Conservation (phyloP, 2,329 filamentous ascomycete species). For the Cladophialophora carrionii region DNA sequence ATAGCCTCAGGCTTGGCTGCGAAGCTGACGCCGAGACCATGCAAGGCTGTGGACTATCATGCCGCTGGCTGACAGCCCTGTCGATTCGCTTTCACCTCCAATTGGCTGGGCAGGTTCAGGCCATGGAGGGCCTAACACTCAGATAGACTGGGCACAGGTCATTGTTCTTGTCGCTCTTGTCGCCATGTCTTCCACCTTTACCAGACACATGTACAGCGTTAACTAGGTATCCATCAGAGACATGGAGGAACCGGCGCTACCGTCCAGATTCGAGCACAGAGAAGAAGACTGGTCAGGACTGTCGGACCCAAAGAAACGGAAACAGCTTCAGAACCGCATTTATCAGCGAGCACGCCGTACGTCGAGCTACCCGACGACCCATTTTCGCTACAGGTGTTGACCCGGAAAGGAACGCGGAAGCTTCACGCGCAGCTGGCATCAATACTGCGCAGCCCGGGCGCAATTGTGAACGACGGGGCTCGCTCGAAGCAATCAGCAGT, state of each 20-base stretch:
- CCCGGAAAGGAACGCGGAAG: not conserved
- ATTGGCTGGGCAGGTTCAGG: not conserved
- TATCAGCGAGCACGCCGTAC: slow-evolving; percentile 10
- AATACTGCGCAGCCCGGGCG: not conserved
- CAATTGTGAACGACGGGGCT: not conserved
- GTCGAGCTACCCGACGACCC: not conserved
- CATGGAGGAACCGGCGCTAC: not conserved
- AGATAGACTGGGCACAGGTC: not conserved
- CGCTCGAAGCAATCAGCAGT: not conserved
- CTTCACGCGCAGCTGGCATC: slow-evolving; percentile 4
- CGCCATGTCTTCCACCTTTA: not conserved
- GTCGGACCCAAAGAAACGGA: slow-evolving; percentile 1
- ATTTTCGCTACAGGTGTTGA: not conserved
- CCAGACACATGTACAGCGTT: not conserved
- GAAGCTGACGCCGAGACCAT: not conserved
- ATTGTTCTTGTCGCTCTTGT: not conserved
- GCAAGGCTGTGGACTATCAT: slow-evolving; percentile 1
- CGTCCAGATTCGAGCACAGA: not conserved
- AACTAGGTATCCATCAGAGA: not conserved
- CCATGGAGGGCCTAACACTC: not conserved
- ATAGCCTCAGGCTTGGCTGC: not conserved
- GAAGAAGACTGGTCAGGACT: slow-evolving; percentile 9
- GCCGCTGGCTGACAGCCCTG: slow-evolving; percentile 8
- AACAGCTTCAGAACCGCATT: slow-evolving; percentile 9
- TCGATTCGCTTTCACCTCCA: not conserved